Percentiles rank a stretch among this genome's conserved stretches.
Conservation (phyloP, 2,329 filamentous ascomycete genomes). For the Fusarium fujikuroi region DNA sequence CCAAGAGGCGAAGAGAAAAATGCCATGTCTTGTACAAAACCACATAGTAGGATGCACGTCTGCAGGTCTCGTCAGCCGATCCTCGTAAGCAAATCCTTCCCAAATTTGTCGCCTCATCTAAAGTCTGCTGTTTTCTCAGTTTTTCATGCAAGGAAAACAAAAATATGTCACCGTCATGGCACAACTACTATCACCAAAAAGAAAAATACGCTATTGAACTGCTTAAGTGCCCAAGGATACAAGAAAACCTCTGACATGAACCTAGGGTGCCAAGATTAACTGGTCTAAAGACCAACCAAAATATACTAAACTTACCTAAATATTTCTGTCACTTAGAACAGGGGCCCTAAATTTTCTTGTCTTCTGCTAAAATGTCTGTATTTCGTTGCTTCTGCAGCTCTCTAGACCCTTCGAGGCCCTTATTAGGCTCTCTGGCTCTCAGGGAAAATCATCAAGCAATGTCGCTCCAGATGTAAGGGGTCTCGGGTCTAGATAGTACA, state of each 20-base stretch:
- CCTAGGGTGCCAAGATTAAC: neutral
- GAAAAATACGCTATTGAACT: neutral
- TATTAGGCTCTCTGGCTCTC: conserved; percentile 2
- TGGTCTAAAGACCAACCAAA: neutral
- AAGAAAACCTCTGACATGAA: neutral
- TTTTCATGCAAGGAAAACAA: neutral
- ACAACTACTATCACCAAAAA: neutral
- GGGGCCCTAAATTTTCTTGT: neutral
- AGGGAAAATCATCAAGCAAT: conserved; percentile 5
- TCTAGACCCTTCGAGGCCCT: conserved; percentile 13
- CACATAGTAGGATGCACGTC: neutral
- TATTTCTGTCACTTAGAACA: neutral
- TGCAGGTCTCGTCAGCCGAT: conserved; percentile 6
- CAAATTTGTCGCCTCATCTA: neutral
- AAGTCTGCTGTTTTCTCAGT: neutral
- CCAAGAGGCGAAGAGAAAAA: neutral
- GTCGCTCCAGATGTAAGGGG: conserved; percentile 1
- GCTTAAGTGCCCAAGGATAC: neutral
- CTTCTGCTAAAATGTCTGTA: neutral
- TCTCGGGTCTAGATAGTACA: neutral
- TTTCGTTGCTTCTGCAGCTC: neutral
- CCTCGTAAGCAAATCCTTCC: neutral
- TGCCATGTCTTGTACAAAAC: neutral
- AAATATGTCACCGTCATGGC: neutral
- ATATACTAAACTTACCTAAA: neutral